A percentile compares a stretch with the other conserved stretches of the same genome.
Evolutionary conservation across 768 basidiomycete genomes (phyloP).

Genomic region (Filobasidium wieringae): DNA sequence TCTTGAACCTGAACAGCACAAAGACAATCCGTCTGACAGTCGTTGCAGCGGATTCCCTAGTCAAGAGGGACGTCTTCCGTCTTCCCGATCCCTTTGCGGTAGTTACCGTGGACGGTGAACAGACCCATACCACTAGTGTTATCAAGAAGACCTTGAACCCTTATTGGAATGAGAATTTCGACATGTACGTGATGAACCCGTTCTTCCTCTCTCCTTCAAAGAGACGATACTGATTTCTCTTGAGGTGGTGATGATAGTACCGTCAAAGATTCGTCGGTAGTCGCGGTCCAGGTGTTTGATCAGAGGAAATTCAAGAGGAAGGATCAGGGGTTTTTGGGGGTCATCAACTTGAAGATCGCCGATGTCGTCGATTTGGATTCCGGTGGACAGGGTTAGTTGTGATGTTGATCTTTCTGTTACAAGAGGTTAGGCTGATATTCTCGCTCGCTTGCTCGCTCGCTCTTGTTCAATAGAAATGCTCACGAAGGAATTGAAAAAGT

Average conservation of each 20-base stretch:
- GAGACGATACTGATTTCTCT: too few relatives aligned
- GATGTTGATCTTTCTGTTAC: not conserved
- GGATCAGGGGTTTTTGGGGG: slow-evolving; percentile 96
- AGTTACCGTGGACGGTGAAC: slow-evolving; percentile 94
- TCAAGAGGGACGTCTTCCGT: slow-evolving; percentile 49
- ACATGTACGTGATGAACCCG: slow-evolving; percentile 87
- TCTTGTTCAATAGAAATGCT: slow-evolving; percentile 62
- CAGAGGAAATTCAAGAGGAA: slow-evolving; percentile 97
- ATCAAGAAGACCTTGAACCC: slow-evolving; percentile 61
- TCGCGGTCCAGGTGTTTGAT: slow-evolving; percentile 97
- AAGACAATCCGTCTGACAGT: too few relatives aligned
- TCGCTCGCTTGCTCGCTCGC: slow-evolving; percentile 6
- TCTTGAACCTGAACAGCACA: too few relatives aligned
- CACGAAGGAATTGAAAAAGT: slow-evolving; percentile 91
- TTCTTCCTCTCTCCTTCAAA: too few relatives aligned
- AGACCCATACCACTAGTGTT: slow-evolving; percentile 90
- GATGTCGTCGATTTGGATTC: slow-evolving; percentile 83
- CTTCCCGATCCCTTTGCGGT: slow-evolving; percentile 97
- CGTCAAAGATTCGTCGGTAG: slow-evolving; percentile 94
- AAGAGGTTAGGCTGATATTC: slow-evolving; percentile 10
- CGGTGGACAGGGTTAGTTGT: slow-evolving; percentile 75
- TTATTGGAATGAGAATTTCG: slow-evolving; percentile 57
- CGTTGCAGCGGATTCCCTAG: slow-evolving; percentile 55
- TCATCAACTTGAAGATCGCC: slow-evolving; percentile 85
- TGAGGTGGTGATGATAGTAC: slow-evolving; percentile 45